Evolutionary conservation across 129 eudicot genomes (phyloP), one percentile per base, ranked within the genome.

Genomic region (Escallonia rubra): DNA sequence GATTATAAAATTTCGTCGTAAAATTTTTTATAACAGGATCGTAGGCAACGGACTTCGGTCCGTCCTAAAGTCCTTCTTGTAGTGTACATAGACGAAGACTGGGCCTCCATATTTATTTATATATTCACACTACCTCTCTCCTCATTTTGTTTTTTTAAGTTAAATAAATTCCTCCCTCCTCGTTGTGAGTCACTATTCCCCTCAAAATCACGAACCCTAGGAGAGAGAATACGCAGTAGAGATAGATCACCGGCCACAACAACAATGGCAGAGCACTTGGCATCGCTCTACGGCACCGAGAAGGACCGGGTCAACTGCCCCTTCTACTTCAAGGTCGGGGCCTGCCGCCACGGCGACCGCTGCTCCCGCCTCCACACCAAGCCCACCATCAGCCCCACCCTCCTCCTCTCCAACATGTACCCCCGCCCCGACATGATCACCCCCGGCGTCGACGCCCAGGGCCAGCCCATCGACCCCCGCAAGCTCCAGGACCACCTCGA

Each of bases 241-340:
- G 12, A 50, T 50, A 5, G 10, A 50, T 50, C 55, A 50, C 23
- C 5, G 4, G 34, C 34, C 34, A 23, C 34, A 54, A 3, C 59
- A 54, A 2, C 59, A 3, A 87, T 87, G 95, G 95, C 90, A 74
- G 95, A 87, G 51, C 95, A 87, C 75, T 53, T 87, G 59, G 95
- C 95, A 3, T 87, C 91, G 13, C 85, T 88, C 2, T 88, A 85
- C 48, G 96, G 91, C 3, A 88, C 91, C n/a, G 91, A 88, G 61
- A 88, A 88, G 72, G 91, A 88, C 70, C 61, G 96, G 57, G 96
- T 88, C 57, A 88, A 85, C 63, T 88, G 96, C 60, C 91, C 91
- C 1, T 88, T 85, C 61, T 85, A 85, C 81, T 88, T 87, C 76
- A 87, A 87, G 62, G 84, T 87, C 63, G 95, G 90, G 14, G 95